These are phyloP conservation scores for Meredithiella fracta DNA, from an alignment of 2,329 filamentous ascomycete species.

Conservation along the genomic window DNA sequence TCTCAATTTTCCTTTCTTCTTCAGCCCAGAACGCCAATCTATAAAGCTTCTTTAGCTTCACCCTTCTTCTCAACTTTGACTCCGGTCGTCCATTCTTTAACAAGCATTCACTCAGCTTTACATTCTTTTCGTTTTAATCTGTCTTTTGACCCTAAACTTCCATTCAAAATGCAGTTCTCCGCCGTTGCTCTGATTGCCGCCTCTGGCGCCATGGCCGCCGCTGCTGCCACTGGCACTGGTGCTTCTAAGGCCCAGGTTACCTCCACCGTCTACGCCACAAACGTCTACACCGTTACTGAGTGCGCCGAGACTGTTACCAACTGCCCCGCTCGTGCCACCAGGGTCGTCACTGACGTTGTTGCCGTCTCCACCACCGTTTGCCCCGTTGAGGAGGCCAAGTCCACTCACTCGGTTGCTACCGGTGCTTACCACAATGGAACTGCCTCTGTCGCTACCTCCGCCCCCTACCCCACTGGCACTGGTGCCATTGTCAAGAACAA, in stretches of 20 bases:
- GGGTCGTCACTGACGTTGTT: constrained; percentile 23
- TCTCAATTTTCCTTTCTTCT: constrained; percentile 20
- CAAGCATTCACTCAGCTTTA: constrained; percentile 21
- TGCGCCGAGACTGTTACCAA: constrained; percentile 44
- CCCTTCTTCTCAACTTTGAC: constrained; percentile 28
- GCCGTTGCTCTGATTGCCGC: constrained; percentile 35
- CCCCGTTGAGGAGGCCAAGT: constrained; percentile 19
- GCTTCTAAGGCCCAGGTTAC: constrained; percentile 29
- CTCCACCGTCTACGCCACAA: constrained; percentile 39
- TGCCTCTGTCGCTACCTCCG: not conserved
- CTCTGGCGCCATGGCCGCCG: constrained; percentile 30
- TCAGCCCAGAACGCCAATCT: constrained; percentile 30
- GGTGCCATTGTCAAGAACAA: constrained; percentile 7
- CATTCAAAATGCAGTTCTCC: constrained; percentile 32
- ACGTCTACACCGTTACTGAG: constrained; percentile 43
- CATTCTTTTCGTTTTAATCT: constrained; percentile 19
- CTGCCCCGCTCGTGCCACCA: constrained; percentile 35
- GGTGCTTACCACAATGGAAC: constrained; percentile 15
- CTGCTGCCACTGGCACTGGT: constrained; percentile 18
- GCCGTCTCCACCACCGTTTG: constrained; percentile 27
- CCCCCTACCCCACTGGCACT: constrained; percentile 13
- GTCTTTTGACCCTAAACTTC: constrained; percentile 17
- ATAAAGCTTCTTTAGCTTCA: constrained; percentile 24
- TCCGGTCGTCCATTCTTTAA: constrained; percentile 44
- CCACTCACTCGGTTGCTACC: constrained; percentile 6